These are phyloP conservation scores for Lactarius tabidus DNA, from an alignment of 768 basidiomycete genomes.

Conservation along the genomic window DNA sequence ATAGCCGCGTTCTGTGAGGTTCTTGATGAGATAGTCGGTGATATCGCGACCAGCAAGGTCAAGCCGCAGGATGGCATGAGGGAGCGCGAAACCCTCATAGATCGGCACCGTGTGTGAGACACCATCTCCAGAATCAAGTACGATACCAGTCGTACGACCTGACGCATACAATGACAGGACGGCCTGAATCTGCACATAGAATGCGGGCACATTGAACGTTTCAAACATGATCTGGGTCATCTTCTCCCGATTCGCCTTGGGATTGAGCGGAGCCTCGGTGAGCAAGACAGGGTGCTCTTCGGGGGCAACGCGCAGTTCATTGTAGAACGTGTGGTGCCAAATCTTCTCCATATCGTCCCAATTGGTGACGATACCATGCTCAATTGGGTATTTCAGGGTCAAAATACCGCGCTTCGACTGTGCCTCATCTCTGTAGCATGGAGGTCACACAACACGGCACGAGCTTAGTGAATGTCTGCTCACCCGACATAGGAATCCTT, in stretches of 20 bases:
- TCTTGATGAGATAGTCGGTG: constrained; percentile 80
- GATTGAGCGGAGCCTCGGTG: constrained; percentile 71
- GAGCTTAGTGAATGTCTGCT: constrained; percentile 28
- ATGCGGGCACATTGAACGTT: constrained; percentile 71
- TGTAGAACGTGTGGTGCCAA: constrained; percentile 96
- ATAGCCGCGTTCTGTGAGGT: constrained; percentile 88
- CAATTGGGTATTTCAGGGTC: constrained; percentile 89
- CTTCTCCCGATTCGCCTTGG: constrained; percentile 70
- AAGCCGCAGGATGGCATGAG: constrained; percentile 89
- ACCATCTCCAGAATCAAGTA: constrained; percentile 95
- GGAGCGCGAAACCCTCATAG: constrained; percentile 91
- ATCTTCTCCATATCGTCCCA: constrained; percentile 99
- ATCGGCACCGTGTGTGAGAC: constrained; percentile 96
- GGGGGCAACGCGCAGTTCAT: constrained; percentile 72
- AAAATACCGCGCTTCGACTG: constrained; percentile 95
- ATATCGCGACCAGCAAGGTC: constrained; percentile 92
- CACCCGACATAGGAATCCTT: constrained; percentile 97
- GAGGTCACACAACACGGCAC: constrained; percentile 20
- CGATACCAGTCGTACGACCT: constrained; percentile 92
- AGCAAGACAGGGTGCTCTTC: constrained; percentile 72
- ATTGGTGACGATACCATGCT: constrained; percentile 94
- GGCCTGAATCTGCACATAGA: constrained; percentile 72
- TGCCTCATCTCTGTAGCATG: constrained; percentile 66
- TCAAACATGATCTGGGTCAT: constrained; percentile 81
- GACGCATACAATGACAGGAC: constrained; percentile 84